Percentiles rank a stretch among this genome's conserved stretches.
These are phyloP conservation scores for Leersia perrieri DNA, from an alignment of 176 grass and related monocot genomes.

Conservation along the genomic window DNA sequence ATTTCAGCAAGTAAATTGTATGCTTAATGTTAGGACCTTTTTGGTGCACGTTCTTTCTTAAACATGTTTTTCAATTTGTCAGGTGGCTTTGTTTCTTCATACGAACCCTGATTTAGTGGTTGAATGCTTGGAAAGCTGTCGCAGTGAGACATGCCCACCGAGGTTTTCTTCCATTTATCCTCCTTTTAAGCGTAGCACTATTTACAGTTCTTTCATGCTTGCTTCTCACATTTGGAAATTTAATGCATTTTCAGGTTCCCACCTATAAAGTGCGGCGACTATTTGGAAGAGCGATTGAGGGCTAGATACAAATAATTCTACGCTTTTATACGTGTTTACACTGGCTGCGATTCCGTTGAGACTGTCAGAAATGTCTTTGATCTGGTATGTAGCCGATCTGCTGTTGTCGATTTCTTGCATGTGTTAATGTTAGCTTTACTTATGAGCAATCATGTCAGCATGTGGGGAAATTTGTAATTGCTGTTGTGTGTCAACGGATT, in stretches of 20 bases:
- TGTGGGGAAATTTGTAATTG: too few relatives aligned
- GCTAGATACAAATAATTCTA: constrained; percentile 25
- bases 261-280: constrained; percentile 50
- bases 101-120: constrained; percentile 45
- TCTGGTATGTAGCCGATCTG: too few relatives aligned
- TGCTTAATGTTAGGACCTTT: neutral
- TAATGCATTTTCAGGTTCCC: constrained; percentile 41
- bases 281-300: constrained; percentile 36
- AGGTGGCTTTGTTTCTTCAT: constrained; percentile 73
- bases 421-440: too few relatives aligned
- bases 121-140: constrained; percentile 69
- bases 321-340: too few relatives aligned
- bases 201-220: neutral
- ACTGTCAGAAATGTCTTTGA: too few relatives aligned
- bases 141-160: constrained; percentile 49
- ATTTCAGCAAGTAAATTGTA: neutral
- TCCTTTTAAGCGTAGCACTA: neutral
- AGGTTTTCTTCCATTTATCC: constrained; percentile 55
- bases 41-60: constrained; percentile 11
- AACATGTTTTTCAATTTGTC: constrained; percentile 14
- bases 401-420: too few relatives aligned
- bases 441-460: too few relatives aligned
- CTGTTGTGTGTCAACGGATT: too few relatives aligned
- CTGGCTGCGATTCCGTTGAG: too few relatives aligned
- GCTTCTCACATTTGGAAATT: neutral